A percentile compares a stretch with the other conserved stretches of the same genome.
These are phyloP conservation scores for Fusarium globosum DNA, from an alignment of 2,329 filamentous ascomycete species.

Conservation along the genomic window DNA sequence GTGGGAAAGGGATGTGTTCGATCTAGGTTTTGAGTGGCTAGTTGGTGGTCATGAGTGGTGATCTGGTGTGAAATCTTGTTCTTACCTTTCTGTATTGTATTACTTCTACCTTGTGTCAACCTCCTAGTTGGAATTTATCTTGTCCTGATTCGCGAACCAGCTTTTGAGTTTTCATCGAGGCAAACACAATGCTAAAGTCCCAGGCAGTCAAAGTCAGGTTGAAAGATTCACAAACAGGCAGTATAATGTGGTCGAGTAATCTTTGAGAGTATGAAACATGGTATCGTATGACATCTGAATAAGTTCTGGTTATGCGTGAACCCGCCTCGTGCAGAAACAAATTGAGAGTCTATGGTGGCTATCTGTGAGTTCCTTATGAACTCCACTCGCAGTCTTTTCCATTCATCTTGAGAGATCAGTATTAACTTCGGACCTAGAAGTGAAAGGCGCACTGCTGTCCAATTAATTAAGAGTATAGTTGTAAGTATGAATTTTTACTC, in stretches of 20 bases:
- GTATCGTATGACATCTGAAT: accelerated
- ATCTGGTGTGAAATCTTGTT: accelerated
- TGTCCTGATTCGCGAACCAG: neutral
- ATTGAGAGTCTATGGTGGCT: accelerated
- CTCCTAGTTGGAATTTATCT: accelerated
- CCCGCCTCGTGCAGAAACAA: accelerated
- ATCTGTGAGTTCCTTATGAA: neutral
- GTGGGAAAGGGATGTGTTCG: neutral
- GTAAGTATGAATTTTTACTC: accelerated
- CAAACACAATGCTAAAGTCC: accelerated
- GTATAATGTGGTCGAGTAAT: accelerated
- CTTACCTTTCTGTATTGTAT: neutral
- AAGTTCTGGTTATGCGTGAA: accelerated
- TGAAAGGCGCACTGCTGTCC: accelerated
- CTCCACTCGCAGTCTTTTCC: accelerated
- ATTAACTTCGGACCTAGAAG: accelerated
- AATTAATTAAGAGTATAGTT: accelerated
- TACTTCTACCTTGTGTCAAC: no score
- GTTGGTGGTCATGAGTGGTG: no score
- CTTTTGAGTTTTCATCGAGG: accelerated
- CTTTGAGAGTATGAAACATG: accelerated
- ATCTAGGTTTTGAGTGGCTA: neutral
- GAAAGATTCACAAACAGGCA: accelerated
- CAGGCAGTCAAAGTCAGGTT: accelerated
- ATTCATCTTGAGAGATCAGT: accelerated